Percentiles rank a stretch among this genome's conserved stretches.
These are phyloP conservation scores for Fusarium sp. DNA, from an alignment of 2,329 filamentous ascomycete genomes.

Conservation along the genomic window DNA sequence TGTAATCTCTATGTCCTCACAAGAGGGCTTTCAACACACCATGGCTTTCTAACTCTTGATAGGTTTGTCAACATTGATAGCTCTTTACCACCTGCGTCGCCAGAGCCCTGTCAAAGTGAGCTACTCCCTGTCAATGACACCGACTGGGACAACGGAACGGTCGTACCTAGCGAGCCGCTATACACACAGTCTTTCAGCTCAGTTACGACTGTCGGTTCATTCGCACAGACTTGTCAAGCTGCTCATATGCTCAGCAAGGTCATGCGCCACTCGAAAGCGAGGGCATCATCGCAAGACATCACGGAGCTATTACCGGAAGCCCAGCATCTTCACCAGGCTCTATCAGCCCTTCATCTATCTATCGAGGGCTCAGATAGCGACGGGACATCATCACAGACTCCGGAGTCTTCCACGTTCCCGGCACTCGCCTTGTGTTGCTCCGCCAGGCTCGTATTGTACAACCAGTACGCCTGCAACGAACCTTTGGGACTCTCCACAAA, in stretches of 20 bases:
- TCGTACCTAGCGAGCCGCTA: slow-evolving; percentile 30
- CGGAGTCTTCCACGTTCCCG: not conserved
- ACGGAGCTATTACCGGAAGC: slow-evolving; percentile 24
- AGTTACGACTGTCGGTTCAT: slow-evolving; percentile 17
- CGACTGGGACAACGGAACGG: slow-evolving; percentile 30
- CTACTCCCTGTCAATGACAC: slow-evolving; percentile 34
- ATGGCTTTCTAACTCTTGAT: not conserved
- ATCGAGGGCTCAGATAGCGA: not conserved
- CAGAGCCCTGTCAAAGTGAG: slow-evolving; percentile 19
- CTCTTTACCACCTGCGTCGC: slow-evolving; percentile 9
- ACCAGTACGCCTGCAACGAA: slow-evolving; percentile 35
- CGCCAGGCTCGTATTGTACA: slow-evolving; percentile 29
- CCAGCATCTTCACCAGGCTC: slow-evolving; percentile 20
- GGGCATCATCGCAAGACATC: not conserved
- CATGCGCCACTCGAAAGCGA: slow-evolving; percentile 14
- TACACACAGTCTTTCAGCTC: slow-evolving; percentile 28
- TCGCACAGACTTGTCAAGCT: slow-evolving; percentile 33
- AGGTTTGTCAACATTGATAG: slow-evolving; percentile 24
- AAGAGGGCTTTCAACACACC: not conserved
- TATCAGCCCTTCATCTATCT: slow-evolving; percentile 14
- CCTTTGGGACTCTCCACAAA: not conserved
- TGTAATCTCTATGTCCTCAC: not conserved
- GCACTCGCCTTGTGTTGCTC: slow-evolving; percentile 25
- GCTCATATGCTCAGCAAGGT: slow-evolving; percentile 37
- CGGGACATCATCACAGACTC: too few species aligned